A percentile compares a stretch with the other conserved stretches of the same genome.
phyloP scores from a whole-genome alignment of 116 monocot species.

The Zostera marina region DNA sequence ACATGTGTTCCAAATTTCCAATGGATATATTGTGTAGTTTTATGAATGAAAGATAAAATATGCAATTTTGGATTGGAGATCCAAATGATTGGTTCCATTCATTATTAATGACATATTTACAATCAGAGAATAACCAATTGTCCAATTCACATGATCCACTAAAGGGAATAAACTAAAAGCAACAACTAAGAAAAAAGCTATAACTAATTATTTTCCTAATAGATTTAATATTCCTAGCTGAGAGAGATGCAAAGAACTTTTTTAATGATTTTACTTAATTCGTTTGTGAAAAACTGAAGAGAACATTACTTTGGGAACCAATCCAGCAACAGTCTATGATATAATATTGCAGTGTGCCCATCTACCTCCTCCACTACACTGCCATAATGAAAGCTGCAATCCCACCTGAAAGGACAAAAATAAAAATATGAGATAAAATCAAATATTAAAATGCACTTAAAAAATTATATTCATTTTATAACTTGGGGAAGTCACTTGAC shows the following conservation, averaged over 20 bases:
- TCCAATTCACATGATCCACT: no score
- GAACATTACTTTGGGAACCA: constrained; percentile 65
- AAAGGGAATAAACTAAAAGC: no score
- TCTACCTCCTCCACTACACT: constrained; percentile 94
- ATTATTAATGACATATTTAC: no score
- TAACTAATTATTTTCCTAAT: no score
- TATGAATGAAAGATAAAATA: no score
- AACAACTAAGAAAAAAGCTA: no score
- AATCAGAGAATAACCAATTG: no score
- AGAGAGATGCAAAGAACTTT: not conserved
- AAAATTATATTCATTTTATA: not conserved
- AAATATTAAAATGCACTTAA: not conserved
- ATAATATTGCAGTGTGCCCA: constrained; percentile 90
- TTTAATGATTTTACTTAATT: not conserved
- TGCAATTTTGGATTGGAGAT: no score
- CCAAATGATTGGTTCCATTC: no score
- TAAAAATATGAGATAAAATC: constrained; percentile 2
- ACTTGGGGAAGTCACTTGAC: not conserved
- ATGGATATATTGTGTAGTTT: no score
- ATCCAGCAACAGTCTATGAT: constrained; percentile 82
- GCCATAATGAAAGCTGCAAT: constrained; percentile 90
- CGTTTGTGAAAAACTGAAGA: not conserved
- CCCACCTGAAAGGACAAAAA: constrained; percentile 51
- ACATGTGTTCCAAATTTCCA: no score
- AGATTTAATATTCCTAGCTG: not conserved